Conservation (phyloP, 768 basidiomycete species). For the Rhodocollybia butyracea region DNA sequence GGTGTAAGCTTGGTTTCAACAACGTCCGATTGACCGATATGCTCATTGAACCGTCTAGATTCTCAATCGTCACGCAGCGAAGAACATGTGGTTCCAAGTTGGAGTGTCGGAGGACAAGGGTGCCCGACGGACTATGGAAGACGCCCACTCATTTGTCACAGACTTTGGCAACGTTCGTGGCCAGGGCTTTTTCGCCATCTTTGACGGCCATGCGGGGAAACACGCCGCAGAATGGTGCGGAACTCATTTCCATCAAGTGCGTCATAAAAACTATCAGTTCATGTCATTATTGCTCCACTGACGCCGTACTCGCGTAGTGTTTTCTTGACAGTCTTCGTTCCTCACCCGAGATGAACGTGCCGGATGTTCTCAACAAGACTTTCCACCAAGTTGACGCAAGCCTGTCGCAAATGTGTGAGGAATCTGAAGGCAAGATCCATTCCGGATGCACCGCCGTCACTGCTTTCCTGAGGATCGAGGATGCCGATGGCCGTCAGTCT, state of each 20-base stretch:
- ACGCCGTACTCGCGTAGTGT: conserved; percentile 8
- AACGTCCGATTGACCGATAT: background rate
- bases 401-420: conserved; percentile 81
- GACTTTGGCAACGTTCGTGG: conserved; percentile 90
- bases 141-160: conserved; percentile 93
- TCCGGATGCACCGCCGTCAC: conserved; percentile 97
- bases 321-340: conserved; percentile 43
- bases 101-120: conserved; percentile 86
- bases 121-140: conserved; percentile 92
- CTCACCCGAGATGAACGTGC: conserved; percentile 59
- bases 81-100: conserved; percentile 64
- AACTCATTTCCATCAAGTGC: conserved; percentile 88
- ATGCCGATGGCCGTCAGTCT: conserved; percentile 66
- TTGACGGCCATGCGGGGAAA: conserved; percentile 98
- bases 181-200: conserved; percentile 97
- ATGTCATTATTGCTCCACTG: conserved; percentile 8
- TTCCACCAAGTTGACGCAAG: conserved; percentile 90
- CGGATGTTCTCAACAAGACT: conserved; percentile 88
- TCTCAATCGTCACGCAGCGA: conserved; percentile 71
- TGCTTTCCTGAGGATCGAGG: conserved; percentile 92
- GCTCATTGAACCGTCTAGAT: conserved; percentile 35
- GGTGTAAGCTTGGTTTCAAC: conserved; percentile 47
- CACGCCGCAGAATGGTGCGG: conserved; percentile 99
- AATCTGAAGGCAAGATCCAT: conserved; percentile 89
- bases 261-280: conserved; percentile 11